phyloP scores from a whole-genome alignment of 805 yeast genomes.

The Spathaspora passalidarum region DNA sequence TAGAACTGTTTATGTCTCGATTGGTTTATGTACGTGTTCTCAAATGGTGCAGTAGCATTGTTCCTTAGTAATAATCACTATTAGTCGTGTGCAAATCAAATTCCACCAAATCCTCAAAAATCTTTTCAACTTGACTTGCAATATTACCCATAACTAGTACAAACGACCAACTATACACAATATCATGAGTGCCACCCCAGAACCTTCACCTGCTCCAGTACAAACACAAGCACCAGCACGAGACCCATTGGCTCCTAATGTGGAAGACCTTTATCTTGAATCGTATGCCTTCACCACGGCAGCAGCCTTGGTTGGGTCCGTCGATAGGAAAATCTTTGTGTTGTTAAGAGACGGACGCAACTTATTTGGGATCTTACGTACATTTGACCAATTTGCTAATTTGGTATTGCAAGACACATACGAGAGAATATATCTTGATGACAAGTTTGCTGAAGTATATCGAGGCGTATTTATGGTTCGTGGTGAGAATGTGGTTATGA shows the following conservation, averaged over 20 bases:
- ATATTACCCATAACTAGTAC: neutral
- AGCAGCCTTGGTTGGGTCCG: slow-evolving; percentile 86
- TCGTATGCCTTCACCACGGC: slow-evolving; percentile 84
- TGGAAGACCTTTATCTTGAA: slow-evolving; percentile 63
- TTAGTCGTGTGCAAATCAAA: neutral
- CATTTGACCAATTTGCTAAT: slow-evolving; percentile 94
- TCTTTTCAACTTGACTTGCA: neutral
- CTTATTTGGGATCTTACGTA: slow-evolving; percentile 83
- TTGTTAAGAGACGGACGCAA: slow-evolving; percentile 86
- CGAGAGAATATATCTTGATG: slow-evolving; percentile 71
- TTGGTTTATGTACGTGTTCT: too few species aligned
- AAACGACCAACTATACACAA: neutral
- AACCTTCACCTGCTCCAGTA: slow-evolving; percentile 1
- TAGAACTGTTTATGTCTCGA: too few species aligned
- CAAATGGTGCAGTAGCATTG: too few species aligned
- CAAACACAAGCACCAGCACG: slow-evolving; percentile 6
- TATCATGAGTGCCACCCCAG: slow-evolving; percentile 1
- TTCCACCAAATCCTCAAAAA: neutral
- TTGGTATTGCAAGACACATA: slow-evolving; percentile 87
- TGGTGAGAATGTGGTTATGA: slow-evolving; percentile 92
- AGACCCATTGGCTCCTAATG: slow-evolving; percentile 30
- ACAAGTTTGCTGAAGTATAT: slow-evolving; percentile 67
- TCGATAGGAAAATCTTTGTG: slow-evolving; percentile 79
- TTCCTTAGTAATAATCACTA: too few species aligned
- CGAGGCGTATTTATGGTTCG: slow-evolving; percentile 85